Evolutionary conservation across 140 eudicot species (phyloP).

Genomic region (Anethum foeniculum): DNA sequence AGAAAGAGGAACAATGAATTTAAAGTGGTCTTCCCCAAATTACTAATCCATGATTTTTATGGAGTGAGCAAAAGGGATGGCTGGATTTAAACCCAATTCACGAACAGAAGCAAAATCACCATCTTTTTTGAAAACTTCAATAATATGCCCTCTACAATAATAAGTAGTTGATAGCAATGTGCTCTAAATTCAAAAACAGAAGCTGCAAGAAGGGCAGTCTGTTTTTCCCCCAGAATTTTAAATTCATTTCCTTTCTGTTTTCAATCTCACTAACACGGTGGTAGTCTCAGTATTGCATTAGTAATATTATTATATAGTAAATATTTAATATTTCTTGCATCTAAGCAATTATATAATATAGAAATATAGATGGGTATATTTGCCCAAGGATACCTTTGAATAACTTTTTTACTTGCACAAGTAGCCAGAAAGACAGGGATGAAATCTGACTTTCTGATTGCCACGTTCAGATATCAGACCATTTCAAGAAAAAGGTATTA

Average conservation of each 20-base stretch:
- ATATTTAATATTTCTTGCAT: neutral
- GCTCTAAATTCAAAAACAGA: neutral
- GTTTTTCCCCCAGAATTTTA: neutral
- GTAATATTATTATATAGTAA: neutral
- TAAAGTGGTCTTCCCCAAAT: neutral
- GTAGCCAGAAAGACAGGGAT: conserved; percentile 2
- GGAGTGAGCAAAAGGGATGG: neutral
- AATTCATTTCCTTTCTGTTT: neutral
- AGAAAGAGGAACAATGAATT: neutral
- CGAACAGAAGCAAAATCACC: neutral
- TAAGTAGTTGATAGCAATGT: neutral
- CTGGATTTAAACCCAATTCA: neutral
- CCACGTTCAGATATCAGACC: conserved; percentile 4
- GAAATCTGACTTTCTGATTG: neutral
- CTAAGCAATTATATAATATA: neutral
- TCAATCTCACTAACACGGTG: conserved; percentile 4
- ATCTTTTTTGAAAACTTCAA: neutral
- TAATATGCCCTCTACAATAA: neutral
- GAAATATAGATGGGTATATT: neutral
- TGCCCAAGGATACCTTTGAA: neutral
- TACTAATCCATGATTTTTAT: neutral
- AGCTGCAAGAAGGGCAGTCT: neutral
- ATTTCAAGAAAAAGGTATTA: neutral
- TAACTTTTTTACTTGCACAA: neutral
- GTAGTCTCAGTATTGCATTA: neutral